Conservation (phyloP, 139 green algal genomes). For the Zygnema cylindricum region DNA sequence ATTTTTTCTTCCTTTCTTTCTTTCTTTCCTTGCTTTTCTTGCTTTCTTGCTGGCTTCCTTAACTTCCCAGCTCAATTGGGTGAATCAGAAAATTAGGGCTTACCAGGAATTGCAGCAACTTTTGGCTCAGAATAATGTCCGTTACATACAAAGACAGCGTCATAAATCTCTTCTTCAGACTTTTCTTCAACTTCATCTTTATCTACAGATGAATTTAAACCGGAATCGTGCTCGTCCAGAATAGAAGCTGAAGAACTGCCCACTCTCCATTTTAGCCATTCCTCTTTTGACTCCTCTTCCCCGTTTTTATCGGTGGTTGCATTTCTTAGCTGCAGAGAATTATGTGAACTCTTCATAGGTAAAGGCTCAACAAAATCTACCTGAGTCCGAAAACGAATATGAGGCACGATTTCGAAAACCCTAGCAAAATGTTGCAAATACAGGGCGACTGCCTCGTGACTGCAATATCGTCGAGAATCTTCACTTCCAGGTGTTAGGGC, state of each 20-base stretch:
- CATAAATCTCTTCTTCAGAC: slow-evolving; percentile 68
- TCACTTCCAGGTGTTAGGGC: neutral
- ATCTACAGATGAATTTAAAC: neutral
- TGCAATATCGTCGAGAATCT: neutral
- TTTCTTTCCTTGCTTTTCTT: too few species aligned
- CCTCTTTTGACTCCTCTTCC: neutral
- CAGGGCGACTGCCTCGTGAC: neutral
- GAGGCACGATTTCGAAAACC: neutral
- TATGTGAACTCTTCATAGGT: neutral
- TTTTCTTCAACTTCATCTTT: neutral
- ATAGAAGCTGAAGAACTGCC: neutral
- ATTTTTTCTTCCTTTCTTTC: too few species aligned
- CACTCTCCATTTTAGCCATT: neutral
- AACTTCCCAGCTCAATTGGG: too few species aligned
- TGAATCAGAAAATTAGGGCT: too few species aligned
- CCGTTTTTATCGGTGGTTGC: neutral
- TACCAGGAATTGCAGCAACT: slow-evolving; percentile 61
- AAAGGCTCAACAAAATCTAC: slow-evolving; percentile 9
- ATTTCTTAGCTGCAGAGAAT: neutral
- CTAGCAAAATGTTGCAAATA: neutral
- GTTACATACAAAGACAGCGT: slow-evolving; percentile 84
- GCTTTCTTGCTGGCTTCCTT: too few species aligned
- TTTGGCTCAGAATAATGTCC: slow-evolving; percentile 82
- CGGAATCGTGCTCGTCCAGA: neutral
- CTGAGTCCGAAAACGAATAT: neutral